A percentile compares a stretch with the other conserved stretches of the same genome.
Evolutionary conservation across 2,329 filamentous ascomycete species (phyloP).

Genomic region (Aspergillus luchuensis): DNA sequence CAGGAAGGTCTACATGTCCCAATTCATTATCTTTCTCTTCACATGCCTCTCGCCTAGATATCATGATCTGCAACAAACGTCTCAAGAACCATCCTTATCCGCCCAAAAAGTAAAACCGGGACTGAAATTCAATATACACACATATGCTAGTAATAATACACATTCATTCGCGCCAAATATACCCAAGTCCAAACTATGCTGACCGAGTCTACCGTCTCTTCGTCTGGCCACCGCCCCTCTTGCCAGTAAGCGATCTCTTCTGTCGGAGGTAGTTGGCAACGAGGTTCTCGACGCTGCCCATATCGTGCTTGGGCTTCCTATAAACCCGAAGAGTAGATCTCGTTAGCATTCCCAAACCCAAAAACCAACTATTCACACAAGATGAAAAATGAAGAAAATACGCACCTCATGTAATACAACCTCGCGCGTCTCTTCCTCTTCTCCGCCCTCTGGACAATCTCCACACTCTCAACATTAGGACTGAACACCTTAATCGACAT

Average conservation of each 20-base stretch:
- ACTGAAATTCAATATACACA: slow-evolving; percentile 8
- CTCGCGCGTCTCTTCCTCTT: slow-evolving; percentile 85
- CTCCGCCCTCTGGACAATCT: slow-evolving; percentile 83
- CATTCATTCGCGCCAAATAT: slow-evolving; percentile 5
- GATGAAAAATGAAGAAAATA: slow-evolving; percentile 7
- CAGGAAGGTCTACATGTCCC: no score
- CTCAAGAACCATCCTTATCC: no score
- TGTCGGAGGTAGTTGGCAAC: slow-evolving; percentile 67
- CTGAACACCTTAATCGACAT: slow-evolving; percentile 98
- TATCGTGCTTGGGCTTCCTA: slow-evolving; percentile 77
- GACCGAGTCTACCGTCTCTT: neutral
- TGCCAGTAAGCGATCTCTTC: slow-evolving; percentile 49
- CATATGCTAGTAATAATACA: slow-evolving; percentile 11
- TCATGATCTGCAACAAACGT: no score
- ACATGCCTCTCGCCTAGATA: no score
- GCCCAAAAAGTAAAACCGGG: no score
- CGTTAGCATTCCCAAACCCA: slow-evolving; percentile 14
- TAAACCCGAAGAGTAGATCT: neutral
- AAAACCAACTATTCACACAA: neutral
- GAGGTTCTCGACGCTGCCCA: slow-evolving; percentile 79
- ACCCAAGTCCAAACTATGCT: neutral
- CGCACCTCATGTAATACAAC: slow-evolving; percentile 81
- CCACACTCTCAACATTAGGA: slow-evolving; percentile 84
- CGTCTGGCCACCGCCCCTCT: neutral
- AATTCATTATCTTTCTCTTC: neutral